Evolutionary conservation across 805 yeast species (phyloP), one percentile per base, ranked within the genome.

Genomic region (Candida qinlingensis): DNA sequence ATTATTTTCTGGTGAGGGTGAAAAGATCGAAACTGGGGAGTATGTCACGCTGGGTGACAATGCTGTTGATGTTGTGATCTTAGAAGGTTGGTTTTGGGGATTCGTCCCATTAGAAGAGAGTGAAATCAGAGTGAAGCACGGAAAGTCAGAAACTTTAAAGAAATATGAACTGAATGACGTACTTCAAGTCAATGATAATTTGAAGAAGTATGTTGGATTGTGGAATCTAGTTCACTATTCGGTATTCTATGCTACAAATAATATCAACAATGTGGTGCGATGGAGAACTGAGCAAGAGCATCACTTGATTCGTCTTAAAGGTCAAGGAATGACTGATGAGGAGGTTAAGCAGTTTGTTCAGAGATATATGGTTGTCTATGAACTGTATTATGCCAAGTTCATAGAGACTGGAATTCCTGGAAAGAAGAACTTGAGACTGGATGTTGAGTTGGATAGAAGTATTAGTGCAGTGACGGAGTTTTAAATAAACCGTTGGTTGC

Each of bases 71-170:
- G 75, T 90, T 4, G 74, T 92, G 3, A 64, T 92, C 2, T 72
- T 94, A 38, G 99, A 92, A 67, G 99, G 98, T 5, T 92, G 99
- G 99, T 89, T 91, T 68, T 75, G 81, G 27, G 98, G 98, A 1
- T 92, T 81, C 61, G 53, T 61, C 5, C 72, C 85, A 1, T 54
- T 77, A 19, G 54, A 65, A 29, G 62, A 62, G 4, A 53, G 53
- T 1, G 64, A 62, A 6, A 42, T 57, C 6, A 39, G 48, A 5
- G 48, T 29, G 25, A 47, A 49, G 43, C 42, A 40, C 5, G 34
- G 61, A 30, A 36, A 63, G 51, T 55, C 60, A 45, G 45, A 51
- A 41, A 41, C 56, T 47, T 47, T 68, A 42, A 47, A 56, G 27
- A 43, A 62, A 49, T 66, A 71, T 54, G 59, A 56, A 25, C 42